Evolutionary conservation across 768 basidiomycete genomes (phyloP).

Genomic region (Tylopilus intermedius): DNA sequence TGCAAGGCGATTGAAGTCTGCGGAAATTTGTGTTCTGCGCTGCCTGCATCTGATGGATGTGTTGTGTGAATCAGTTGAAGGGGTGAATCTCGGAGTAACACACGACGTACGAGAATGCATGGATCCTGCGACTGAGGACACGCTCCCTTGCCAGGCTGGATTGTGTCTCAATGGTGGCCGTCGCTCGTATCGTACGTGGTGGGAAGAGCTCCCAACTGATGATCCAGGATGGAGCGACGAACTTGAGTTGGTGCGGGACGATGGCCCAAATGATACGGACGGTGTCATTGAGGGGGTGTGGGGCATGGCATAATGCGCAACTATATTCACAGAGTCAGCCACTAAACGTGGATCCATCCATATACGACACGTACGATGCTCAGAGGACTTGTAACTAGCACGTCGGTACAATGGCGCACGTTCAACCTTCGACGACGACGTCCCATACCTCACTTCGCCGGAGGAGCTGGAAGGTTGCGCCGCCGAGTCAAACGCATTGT

Average conservation of each 20-base stretch:
- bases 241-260: slow-evolving; percentile 49
- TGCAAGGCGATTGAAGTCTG: slow-evolving; percentile 37
- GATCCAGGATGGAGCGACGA: slow-evolving; percentile 44
- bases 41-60: slow-evolving; percentile 16
- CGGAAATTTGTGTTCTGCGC: slow-evolving; percentile 20
- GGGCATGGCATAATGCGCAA: slow-evolving; percentile 29
- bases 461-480: slow-evolving; percentile 19
- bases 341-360: background rate
- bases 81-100: slow-evolving; percentile 1
- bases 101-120: slow-evolving; percentile 38
- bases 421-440: slow-evolving; percentile 29
- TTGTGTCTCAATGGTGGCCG: slow-evolving; percentile 46
- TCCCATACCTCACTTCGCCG: slow-evolving; percentile 32
- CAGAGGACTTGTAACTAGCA: slow-evolving; percentile 41
- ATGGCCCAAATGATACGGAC: slow-evolving; percentile 33
- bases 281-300: slow-evolving; percentile 29
- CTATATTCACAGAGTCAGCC: slow-evolving; percentile 10
- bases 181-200: slow-evolving; percentile 35
- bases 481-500: slow-evolving; percentile 32
- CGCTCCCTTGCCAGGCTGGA: slow-evolving; percentile 42
- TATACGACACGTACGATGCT: slow-evolving; percentile 38
- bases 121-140: slow-evolving; percentile 37
- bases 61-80: slow-evolving; percentile 4
- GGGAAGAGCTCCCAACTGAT: slow-evolving; percentile 37
- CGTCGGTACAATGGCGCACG: slow-evolving; percentile 38